Conservation (phyloP, 2,329 filamentous ascomycete genomes). For the Cladobotryum protrusum region DNA sequence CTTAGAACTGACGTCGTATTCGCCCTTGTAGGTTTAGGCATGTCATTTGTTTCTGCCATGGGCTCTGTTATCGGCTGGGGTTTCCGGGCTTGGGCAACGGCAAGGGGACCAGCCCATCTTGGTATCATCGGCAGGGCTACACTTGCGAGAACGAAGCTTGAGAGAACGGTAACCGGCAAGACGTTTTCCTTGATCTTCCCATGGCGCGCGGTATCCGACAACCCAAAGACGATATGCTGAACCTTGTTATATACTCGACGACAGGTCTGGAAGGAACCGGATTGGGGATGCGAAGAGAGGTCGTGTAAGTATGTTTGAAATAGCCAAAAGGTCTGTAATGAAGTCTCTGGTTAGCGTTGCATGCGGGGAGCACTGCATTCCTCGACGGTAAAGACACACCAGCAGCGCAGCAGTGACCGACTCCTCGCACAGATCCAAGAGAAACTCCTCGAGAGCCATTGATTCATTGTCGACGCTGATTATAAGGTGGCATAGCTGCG, state of each 20-base stretch:
- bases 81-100: conserved; percentile 74
- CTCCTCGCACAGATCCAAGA: conserved; percentile 79
- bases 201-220: conserved; percentile 59
- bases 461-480: conserved; percentile 87
- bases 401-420: conserved; percentile 78
- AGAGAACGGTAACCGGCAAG: conserved; percentile 71
- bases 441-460: conserved; percentile 83
- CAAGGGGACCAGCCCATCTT: conserved; percentile 72
- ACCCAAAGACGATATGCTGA: conserved; percentile 79
- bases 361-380: too few relatives aligned
- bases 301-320: conserved; percentile 86
- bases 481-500: conserved; percentile 80
- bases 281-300: conserved; percentile 66
- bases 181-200: conserved; percentile 79
- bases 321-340: conserved; percentile 75
- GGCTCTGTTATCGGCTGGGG: conserved; percentile 44
- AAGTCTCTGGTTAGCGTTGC: conserved; percentile 4
- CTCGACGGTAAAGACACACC: conserved; percentile 43
- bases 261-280: conserved; percentile 74
- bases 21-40: conserved; percentile 53
- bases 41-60: conserved; percentile 30
- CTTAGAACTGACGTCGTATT: conserved; percentile 56
- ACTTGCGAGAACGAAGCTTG: conserved; percentile 72
- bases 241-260: conserved; percentile 82
- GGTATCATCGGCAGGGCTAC: conserved; percentile 69